phyloP scores from a whole-genome alignment of 257 asterid species.

The Solanum pennellii region DNA sequence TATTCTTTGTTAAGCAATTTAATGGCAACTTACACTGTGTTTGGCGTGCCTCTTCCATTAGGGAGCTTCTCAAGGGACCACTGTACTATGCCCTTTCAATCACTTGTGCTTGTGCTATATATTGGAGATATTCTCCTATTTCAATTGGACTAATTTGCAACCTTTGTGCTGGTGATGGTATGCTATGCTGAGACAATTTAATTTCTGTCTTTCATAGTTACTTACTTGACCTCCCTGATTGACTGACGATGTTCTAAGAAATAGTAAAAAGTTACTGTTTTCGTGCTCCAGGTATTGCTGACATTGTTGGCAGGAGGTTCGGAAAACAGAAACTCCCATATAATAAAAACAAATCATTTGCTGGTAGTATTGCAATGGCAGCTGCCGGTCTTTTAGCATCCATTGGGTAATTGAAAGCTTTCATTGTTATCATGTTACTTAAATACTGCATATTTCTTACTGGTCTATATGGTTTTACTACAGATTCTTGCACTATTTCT shows the following conservation, averaged over 20 bases:
- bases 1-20: not conserved
- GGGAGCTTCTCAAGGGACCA: slow-evolving; percentile 98
- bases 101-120: slow-evolving; percentile 60
- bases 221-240: not conserved
- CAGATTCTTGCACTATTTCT: slow-evolving; percentile 83
- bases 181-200: not conserved
- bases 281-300: slow-evolving; percentile 61
- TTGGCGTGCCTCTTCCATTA: slow-evolving; percentile 14
- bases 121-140: slow-evolving; percentile 89
- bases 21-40: slow-evolving; percentile 1
- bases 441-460: not conserved
- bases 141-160: slow-evolving; percentile 79
- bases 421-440: not conserved
- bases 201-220: not conserved
- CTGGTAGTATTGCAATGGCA: slow-evolving; percentile 71
- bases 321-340: slow-evolving; percentile 74
- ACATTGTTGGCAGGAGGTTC: slow-evolving; percentile 73
- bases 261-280: not conserved
- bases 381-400: slow-evolving; percentile 78
- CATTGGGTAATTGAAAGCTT: slow-evolving; percentile 44
- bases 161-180: slow-evolving; percentile 98
- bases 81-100: slow-evolving; percentile 75
- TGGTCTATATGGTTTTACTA: slow-evolving; percentile 4
- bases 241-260: not conserved
- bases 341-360: slow-evolving; percentile 56